phyloP scores from a whole-genome alignment of 768 basidiomycete species.

The Xanthoconium purpureum region DNA sequence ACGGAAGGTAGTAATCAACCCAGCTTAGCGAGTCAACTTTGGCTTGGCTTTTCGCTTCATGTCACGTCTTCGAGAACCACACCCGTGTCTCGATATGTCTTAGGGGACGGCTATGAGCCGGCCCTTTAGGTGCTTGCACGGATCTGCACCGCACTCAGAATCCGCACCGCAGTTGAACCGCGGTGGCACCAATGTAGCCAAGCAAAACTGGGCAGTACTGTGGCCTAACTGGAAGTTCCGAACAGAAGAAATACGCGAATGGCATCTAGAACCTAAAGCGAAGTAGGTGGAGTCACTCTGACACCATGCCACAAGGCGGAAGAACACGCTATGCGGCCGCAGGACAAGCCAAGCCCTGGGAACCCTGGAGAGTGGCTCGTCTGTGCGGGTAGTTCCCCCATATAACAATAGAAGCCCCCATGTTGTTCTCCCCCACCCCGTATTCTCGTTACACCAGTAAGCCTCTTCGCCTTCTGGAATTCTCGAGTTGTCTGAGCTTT shows the following conservation, averaged over 20 bases:
- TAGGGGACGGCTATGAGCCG: no score
- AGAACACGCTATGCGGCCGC: no score
- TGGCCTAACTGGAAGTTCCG: neutral
- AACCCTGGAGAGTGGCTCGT: no score
- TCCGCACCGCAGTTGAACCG: neutral
- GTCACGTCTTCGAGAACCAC: no score
- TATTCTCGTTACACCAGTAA: conserved; percentile 3
- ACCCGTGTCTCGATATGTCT: no score
- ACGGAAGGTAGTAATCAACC: conserved; percentile 16
- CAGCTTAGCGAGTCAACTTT: neutral
- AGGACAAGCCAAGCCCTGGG: no score
- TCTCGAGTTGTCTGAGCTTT: neutral
- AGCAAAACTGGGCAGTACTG: neutral
- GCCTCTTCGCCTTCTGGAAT: neutral
- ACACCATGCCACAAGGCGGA: neutral
- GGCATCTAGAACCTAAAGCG: neutral
- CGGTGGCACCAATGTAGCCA: neutral
- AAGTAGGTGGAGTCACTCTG: conserved; percentile 6
- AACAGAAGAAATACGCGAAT: neutral
- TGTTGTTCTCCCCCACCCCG: neutral
- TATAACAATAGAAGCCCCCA: neutral
- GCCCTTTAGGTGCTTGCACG: no score
- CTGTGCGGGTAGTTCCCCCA: no score
- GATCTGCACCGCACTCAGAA: no score
- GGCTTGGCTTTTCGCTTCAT: conserved; percentile 16